phyloP scores from a whole-genome alignment of 2,329 filamentous ascomycete species.

The Calonectria ilicicola region DNA sequence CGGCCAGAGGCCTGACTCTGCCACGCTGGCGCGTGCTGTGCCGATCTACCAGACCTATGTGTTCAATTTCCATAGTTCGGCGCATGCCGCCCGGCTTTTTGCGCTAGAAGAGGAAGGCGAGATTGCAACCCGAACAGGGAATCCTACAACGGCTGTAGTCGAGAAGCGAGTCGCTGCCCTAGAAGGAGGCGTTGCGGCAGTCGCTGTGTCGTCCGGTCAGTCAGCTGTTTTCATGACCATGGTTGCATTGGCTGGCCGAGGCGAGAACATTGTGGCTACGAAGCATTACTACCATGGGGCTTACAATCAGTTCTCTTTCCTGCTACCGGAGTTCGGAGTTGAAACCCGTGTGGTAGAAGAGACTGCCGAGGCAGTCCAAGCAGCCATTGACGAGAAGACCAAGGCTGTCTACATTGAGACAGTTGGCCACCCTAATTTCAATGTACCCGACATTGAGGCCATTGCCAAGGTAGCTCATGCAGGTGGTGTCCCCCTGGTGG shows the following conservation, averaged over 20 bases:
- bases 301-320: slow-evolving; percentile 95
- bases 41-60: slow-evolving; percentile 81
- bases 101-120: slow-evolving; percentile 96
- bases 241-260: slow-evolving; percentile 79
- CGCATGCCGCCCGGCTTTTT: slow-evolving; percentile 92
- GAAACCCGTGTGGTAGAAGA: slow-evolving; percentile 87
- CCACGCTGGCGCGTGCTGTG: slow-evolving; percentile 87
- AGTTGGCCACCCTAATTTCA: slow-evolving; percentile 93
- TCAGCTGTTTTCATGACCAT: slow-evolving; percentile 92
- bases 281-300: slow-evolving; percentile 92
- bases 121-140: slow-evolving; percentile 96
- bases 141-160: slow-evolving; percentile 93
- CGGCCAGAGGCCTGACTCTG: slow-evolving; percentile 79
- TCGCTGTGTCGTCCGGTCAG: slow-evolving; percentile 77
- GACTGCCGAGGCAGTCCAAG: slow-evolving; percentile 79
- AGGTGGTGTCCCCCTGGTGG: slow-evolving; percentile 74
- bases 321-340: slow-evolving; percentile 85
- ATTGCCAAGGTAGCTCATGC: slow-evolving; percentile 82
- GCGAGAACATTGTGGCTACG: slow-evolving; percentile 92
- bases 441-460: slow-evolving; percentile 89
- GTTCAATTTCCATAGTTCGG: slow-evolving; percentile 93
- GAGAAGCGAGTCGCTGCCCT: slow-evolving; percentile 67
- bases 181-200: not conserved
- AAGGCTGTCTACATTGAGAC: slow-evolving; percentile 92
- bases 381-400: slow-evolving; percentile 88